A percentile compares a stretch with the other conserved stretches of the same genome.
Evolutionary conservation across 192 early-diverging fungal genomes (phyloP).

Genomic region (Mortierella alpina): DNA sequence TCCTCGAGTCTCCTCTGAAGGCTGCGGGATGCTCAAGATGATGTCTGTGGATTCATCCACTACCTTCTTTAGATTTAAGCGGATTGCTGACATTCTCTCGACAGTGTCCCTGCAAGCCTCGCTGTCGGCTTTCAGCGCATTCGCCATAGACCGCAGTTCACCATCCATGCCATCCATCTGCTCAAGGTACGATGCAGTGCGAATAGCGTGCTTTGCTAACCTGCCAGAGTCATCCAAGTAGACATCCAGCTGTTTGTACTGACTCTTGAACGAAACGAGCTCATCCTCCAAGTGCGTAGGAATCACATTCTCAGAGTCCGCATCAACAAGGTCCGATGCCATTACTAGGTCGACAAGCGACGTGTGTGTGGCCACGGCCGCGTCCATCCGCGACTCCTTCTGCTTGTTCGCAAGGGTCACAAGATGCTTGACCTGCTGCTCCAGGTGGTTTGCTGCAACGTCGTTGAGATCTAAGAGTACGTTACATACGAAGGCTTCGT

Average conservation of each 20-base stretch:
- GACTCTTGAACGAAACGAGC: slow-evolving; percentile 19
- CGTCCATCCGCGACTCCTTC: slow-evolving; percentile 10
- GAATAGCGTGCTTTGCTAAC: slow-evolving; percentile 18
- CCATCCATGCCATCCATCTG: slow-evolving; percentile 20
- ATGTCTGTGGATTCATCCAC: slow-evolving; percentile 3
- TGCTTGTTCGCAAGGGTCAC: slow-evolving; percentile 13
- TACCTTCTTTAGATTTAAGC: slow-evolving; percentile 2
- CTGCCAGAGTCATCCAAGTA: slow-evolving; percentile 17
- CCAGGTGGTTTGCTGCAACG: slow-evolving; percentile 10
- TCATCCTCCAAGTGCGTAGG: slow-evolving; percentile 21
- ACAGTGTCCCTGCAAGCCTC: slow-evolving; percentile 21
- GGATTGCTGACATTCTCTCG: not conserved
- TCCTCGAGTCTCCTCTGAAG: not conserved
- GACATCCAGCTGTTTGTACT: slow-evolving; percentile 17
- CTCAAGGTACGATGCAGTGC: slow-evolving; percentile 23
- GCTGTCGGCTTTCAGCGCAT: slow-evolving; percentile 20
- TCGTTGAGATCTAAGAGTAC: slow-evolving; percentile 19
- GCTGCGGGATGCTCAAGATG: slow-evolving; percentile 5
- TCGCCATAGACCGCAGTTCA: slow-evolving; percentile 9
- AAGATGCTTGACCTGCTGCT: slow-evolving; percentile 25
- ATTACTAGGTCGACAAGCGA: slow-evolving; percentile 1
- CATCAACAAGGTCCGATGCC: not conserved
- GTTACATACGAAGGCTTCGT: not conserved
- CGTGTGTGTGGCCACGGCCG: slow-evolving; percentile 8
- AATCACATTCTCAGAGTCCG: not conserved